Base-by-base conservation (phyloP, 176 grass and related monocot species). In the Typha latifolia region DNA sequence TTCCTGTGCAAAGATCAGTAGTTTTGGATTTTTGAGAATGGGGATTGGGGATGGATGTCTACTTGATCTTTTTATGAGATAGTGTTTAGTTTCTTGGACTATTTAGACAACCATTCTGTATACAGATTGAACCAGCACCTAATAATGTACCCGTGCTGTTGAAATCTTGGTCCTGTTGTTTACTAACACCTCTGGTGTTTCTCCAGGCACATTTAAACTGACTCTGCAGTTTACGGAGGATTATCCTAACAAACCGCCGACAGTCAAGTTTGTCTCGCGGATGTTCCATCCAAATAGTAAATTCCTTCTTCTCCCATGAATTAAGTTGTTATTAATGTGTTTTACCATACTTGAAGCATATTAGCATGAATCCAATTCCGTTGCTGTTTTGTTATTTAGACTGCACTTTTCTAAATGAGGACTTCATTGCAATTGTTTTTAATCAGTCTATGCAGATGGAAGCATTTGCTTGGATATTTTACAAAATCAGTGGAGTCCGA, bases 231-330 rank as follows among this genome's bases (percentile, higher is more conserved):
- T 99, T 72, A 78, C 81, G 57, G 94, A 99, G 79, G 94, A 99
- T 80, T 99, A 99, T 69, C 94, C 94, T 1, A 99, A 99, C 83
- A 99, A 99, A 63, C 94, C 94, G n/a, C 94, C 94, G 23, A 86
- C 80, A 80, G 94, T 99, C 72, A 81, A 86, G 48, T 99, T 99
- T 82, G 83, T 93, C 52, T 99, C 94, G 22, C 87, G 94, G 61
- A 90, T 99, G 89, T 99, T 99, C 64, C 94, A 99, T 74, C 94
- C 94, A 80, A 99, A 99, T 48, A 99, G 94, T 97, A 78, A 68
- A 70, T 66, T 70, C 43, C 20, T 55, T 23, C 29, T 32, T 71
- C 31, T 66, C n/a, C 24, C 16, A 59, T 11, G 10, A 59, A n/a
- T 19, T 59, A 59, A 22, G 15, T 59, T 16, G 53, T 59, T 16